A percentile compares a stretch with the other conserved stretches of the same genome.
These are phyloP conservation scores for Gnomoniopsis smithogilvyi DNA, from an alignment of 2,329 filamentous ascomycete species.

Conservation along the genomic window DNA sequence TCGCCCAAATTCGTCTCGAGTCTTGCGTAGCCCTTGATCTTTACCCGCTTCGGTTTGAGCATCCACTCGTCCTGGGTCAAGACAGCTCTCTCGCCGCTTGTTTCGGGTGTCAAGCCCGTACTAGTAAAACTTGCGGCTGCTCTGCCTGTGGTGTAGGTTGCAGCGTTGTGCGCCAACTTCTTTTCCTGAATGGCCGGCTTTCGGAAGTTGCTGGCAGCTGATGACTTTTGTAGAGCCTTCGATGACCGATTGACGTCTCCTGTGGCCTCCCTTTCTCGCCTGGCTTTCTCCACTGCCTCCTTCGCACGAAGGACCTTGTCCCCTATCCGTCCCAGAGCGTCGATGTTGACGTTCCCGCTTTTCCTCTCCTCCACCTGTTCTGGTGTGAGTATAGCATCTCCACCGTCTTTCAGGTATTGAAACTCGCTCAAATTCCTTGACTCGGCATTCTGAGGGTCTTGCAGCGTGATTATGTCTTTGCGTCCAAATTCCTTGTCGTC, in stretches of 20 bases:
- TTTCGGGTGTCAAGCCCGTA: slow-evolving; percentile 89
- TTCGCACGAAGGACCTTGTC: slow-evolving; percentile 88
- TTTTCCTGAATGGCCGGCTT: slow-evolving; percentile 52
- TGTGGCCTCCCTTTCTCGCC: slow-evolving; percentile 66
- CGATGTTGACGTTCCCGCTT: slow-evolving; percentile 70
- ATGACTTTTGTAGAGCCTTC: slow-evolving; percentile 33
- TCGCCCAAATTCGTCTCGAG: slow-evolving; percentile 83
- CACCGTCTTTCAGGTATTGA: slow-evolving; percentile 83
- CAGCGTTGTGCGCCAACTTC: slow-evolving; percentile 75
- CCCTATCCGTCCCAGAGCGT: slow-evolving; percentile 72
- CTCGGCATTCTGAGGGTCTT: slow-evolving; percentile 89
- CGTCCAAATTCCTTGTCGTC: slow-evolving; percentile 83
- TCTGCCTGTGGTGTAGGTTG: slow-evolving; percentile 83
- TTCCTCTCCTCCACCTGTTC: slow-evolving; percentile 67
- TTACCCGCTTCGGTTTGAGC: slow-evolving; percentile 85
- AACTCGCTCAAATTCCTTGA: slow-evolving; percentile 81
- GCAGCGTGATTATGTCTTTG: slow-evolving; percentile 91
- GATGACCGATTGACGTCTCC: slow-evolving; percentile 54
- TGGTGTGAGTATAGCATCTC: slow-evolving; percentile 62
- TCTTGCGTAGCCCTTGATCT: slow-evolving; percentile 87
- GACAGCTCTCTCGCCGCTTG: slow-evolving; percentile 79
- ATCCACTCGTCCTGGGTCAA: slow-evolving; percentile 96
- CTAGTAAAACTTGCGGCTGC: slow-evolving; percentile 94
- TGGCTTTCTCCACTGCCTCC: slow-evolving; percentile 87
- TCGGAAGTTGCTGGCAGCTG: slow-evolving; percentile 28